Evolutionary conservation across 2,329 filamentous ascomycete genomes (phyloP), one percentile per base, ranked within the genome.

Genomic region (Neospermospora avenae): DNA sequence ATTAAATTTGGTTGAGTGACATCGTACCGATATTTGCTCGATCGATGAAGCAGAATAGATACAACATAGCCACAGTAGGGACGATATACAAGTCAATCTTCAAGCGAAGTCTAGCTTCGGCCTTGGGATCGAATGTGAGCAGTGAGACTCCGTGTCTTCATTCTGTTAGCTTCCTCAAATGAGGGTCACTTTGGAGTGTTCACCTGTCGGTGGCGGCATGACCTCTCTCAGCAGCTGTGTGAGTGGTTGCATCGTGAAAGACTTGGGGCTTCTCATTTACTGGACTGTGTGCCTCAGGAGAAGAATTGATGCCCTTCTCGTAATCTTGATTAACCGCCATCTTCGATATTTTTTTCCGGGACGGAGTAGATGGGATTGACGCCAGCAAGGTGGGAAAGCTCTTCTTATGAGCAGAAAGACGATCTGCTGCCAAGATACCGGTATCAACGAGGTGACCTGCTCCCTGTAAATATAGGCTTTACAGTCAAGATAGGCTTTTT

Each of bases 1-100:
- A 7, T 25, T 7, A 22, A 6, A 24, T 18, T 35, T 7, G 31
- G 3, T 5, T 44, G 53, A 4, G 64, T n/a, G 22, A 35, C n/a
- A 6, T 48, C 76, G 69, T 69, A 86, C 86, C 87, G 39, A 91
- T 87, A 63, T 90, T 90, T 24, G 87, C 85, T n/a, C 87, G 80
- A 67, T 90, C 87, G 64, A 90, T 89, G 73, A 89, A 90, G 74
- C 86, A 89, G 68, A 90, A 89, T 0, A 90, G 78, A 67, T 90
- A 90, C 3, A 90, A 75, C 0, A 89, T 59, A 0, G 86, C 75
- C 0, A 89, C 85, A 0, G 84, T 88, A 0, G 88, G 87, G 0
- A 90, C 77, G 46, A 89, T 81, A 66, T 77, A 81, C 5, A 88
- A 66, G 67, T 90, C 87, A 51, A 90, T 84, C 71, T 90, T 90